Conservation (phyloP, 2,329 filamentous ascomycete genomes). For the Dactylellina sp. region DNA sequence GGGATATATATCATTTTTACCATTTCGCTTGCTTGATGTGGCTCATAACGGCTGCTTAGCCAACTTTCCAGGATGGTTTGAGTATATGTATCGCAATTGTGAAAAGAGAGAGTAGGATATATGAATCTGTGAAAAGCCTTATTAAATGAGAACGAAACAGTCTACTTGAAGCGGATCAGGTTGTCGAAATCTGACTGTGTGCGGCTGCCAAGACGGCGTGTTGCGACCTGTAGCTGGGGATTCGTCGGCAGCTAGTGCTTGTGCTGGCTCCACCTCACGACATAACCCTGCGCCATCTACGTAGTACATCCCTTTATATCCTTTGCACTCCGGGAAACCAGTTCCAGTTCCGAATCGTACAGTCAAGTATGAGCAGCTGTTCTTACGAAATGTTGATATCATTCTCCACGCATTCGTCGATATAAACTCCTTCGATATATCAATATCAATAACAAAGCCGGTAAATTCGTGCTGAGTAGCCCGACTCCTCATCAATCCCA, state of each 20-base stretch:
- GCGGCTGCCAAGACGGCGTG: conserved; percentile 10
- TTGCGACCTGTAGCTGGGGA: conserved; percentile 1
- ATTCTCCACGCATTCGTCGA: not conserved
- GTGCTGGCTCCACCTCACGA: not conserved
- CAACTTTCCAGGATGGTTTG: no score
- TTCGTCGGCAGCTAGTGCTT: conserved; percentile 2
- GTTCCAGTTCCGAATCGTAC: not conserved
- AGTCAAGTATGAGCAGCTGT: conserved; percentile 9
- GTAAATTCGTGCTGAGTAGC: not conserved
- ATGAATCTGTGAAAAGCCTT: no score
- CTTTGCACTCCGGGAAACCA: not conserved
- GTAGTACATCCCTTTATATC: not conserved
- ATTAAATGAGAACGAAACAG: not conserved
- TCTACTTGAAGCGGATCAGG: not conserved
- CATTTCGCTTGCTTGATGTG: not conserved
- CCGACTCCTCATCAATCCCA: not conserved
- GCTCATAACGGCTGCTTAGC: no score
- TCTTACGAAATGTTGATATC: conserved; percentile 6
- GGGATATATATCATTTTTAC: conserved; percentile 12
- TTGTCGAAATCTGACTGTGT: not conserved
- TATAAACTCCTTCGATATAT: conserved; percentile 1
- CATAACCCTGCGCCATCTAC: not conserved
- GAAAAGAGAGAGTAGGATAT: no score
- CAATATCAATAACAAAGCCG: not conserved
- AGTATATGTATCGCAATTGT: no score